These are phyloP conservation scores for Curvularia sp. DNA, from an alignment of 2,329 filamentous ascomycete species.

Conservation along the genomic window DNA sequence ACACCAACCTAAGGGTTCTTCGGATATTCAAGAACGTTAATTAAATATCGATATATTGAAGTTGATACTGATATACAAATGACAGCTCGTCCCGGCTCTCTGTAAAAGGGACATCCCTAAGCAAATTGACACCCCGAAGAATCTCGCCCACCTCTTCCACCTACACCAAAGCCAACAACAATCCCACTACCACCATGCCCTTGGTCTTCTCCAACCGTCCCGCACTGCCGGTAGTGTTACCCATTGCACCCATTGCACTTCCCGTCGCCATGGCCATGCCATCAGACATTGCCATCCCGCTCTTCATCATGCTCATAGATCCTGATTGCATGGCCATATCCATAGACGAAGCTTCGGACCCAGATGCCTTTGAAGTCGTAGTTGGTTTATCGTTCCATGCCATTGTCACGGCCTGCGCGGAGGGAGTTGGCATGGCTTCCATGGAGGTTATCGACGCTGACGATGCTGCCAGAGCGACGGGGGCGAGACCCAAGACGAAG, in stretches of 20 bases:
- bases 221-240: neutral
- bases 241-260: neutral
- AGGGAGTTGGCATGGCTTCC: neutral
- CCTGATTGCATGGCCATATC: neutral
- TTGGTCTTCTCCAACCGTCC: neutral
- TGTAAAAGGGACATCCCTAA: neutral
- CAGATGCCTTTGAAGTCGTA: neutral
- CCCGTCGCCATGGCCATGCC: neutral
- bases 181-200: neutral
- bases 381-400: neutral
- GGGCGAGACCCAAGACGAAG: neutral
- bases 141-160: neutral
- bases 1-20: neutral
- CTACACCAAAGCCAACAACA: neutral
- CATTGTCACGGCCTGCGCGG: neutral
- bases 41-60: neutral
- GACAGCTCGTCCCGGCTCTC: neutral
- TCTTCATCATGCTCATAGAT: neutral
- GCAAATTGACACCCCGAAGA: neutral
- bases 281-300: neutral
- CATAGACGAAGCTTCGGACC: neutral
- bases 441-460: neutral
- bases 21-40: neutral
- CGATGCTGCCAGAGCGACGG: neutral
- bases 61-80: neutral